Base-by-base conservation (phyloP, 2,329 filamentous ascomycete genomes). In the Verticillium nonalfalfae region DNA sequence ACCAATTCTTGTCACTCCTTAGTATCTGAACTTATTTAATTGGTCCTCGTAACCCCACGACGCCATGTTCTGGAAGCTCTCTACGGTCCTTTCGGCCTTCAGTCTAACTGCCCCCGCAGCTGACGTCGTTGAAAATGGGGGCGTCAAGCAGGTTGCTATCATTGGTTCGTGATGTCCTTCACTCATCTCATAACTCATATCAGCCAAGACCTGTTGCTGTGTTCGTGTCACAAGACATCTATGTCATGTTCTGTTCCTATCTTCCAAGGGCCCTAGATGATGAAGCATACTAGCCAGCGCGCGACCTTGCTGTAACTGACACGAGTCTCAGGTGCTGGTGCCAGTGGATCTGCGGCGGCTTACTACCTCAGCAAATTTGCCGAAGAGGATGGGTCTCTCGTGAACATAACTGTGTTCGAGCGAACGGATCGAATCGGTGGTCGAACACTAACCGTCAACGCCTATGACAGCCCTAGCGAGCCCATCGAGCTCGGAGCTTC, bases 351-450 rank as follows among this genome's bases (percentile, higher is more conserved):
- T 4, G 96, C 93, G 1, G 81, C 93, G 2, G 93, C 95, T 0
- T 97, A 95, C 74, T 86, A 94, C 70, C 80, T 99, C 56, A 82
- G 83, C 45, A 85, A 89, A 69, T 93, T 88, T 73, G 89, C 91
- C 26, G 75, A 84, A 4, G 75, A 84, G 62, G 79, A 81, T n/a
- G 78, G 78, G 18, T 74, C 90, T 18, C 77, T 81, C 1, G 71
- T 94, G 62, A 90, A 96, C 66, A 89, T 98, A 68, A 96, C 93
- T 26, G 80, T 99, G 34, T 97, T 94, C 72, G 95, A 99, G 70
- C 89, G 88, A 67, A 87, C 86, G 15, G 73, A 79, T 36, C 91
- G 87, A 67, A 82, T 98, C 54, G 95, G 95, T 35, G 95, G 95
- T 9, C 90, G 95, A 33, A 90, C 90, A 7, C 90, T 93, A 35